phyloP scores from a whole-genome alignment of 306 rosid genomes.

The Vigna mungo region DNA sequence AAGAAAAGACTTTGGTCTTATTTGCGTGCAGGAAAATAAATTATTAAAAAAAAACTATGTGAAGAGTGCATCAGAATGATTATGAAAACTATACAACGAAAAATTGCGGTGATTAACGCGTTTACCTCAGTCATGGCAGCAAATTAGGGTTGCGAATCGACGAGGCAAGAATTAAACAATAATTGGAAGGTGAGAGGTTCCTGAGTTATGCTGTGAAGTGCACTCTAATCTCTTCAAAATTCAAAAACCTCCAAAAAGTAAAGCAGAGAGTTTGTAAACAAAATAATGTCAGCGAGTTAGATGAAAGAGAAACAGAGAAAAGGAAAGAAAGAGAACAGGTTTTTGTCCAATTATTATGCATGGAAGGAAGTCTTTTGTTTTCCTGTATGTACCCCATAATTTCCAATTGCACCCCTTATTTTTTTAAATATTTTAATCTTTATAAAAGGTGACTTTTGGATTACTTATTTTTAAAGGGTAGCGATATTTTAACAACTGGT shows the following conservation, averaged over 20 bases:
- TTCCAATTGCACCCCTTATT: too few species aligned
- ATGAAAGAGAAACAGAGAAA: background rate
- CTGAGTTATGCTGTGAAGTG: background rate
- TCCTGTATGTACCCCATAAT: too few species aligned
- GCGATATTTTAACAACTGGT: too few species aligned
- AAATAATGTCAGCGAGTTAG: background rate
- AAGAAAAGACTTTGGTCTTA: background rate
- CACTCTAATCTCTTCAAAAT: constrained; percentile 25
- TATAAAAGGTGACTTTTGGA: too few species aligned
- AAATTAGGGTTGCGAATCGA: constrained; percentile 51
- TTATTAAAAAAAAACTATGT: background rate
- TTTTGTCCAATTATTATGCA: background rate
- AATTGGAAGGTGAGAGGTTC: background rate
- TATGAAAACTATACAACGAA: background rate
- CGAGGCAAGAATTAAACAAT: constrained; percentile 14
- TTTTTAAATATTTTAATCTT: too few species aligned
- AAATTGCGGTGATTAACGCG: constrained; percentile 1
- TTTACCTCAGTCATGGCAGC: constrained; percentile 79
- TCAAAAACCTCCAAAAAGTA: constrained; percentile 12
- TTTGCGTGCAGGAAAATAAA: background rate
- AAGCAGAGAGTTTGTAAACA: background rate
- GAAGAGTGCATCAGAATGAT: background rate
- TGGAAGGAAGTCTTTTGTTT: too few species aligned
- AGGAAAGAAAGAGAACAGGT: background rate
- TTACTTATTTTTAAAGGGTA: too few species aligned